These are phyloP conservation scores for Penicillium concentricum DNA, from an alignment of 2,329 filamentous ascomycete species.

Conservation along the genomic window DNA sequence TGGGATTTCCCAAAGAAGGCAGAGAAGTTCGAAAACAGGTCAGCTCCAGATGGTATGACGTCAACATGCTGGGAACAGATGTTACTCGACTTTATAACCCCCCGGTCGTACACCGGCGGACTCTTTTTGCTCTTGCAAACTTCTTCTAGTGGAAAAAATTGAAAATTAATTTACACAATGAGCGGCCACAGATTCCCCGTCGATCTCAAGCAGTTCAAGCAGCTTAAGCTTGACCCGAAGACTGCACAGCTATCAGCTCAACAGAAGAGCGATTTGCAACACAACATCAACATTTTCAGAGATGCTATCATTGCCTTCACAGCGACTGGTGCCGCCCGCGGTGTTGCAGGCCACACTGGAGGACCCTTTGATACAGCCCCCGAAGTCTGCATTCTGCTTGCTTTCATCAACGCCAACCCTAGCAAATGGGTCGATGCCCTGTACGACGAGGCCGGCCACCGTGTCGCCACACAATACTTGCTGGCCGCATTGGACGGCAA, in stretches of 20 bases:
- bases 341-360: conserved; percentile 41
- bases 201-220: conserved; percentile 37
- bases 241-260: conserved; percentile 34
- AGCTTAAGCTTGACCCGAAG: conserved; percentile 35
- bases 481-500: conserved; percentile 38
- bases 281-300: conserved; percentile 41
- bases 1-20: not conserved
- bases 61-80: not conserved
- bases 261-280: conserved; percentile 38
- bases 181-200: conserved; percentile 29
- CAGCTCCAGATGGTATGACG: conserved; percentile 2
- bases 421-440: conserved; percentile 35
- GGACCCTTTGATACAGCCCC: conserved; percentile 43
- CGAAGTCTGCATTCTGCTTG: conserved; percentile 42
- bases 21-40: conserved; percentile 6
- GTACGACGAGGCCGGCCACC: conserved; percentile 42
- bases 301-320: conserved; percentile 44
- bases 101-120: not conserved
- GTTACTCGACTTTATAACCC: not conserved
- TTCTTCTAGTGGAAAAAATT: not conserved
- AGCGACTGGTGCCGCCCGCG: conserved; percentile 38
- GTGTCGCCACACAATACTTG: conserved; percentile 44
- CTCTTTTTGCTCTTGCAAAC: not conserved
- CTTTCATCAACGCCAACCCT: conserved; percentile 36
- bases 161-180: conserved; percentile 2